Base-by-base conservation (phyloP, 371 early-diverging fungal genomes). In the Zychaea mexicana region DNA sequence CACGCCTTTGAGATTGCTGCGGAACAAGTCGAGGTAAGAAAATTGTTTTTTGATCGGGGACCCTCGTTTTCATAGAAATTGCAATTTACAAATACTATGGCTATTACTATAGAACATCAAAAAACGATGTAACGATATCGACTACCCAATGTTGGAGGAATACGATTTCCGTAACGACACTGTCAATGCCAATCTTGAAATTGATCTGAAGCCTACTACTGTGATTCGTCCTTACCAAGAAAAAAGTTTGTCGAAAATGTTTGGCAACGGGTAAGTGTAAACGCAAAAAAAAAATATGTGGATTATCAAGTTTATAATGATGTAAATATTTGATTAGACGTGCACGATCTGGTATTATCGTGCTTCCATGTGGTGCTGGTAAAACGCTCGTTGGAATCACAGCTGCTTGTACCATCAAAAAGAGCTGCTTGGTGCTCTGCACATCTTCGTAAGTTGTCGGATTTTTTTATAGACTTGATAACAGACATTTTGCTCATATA, bases 321-420 rank as follows among this genome's bases (percentile, higher is more conserved):
- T 42, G 13, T 12, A 17, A 42, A 42, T 42, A 42, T 42, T 7
- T 42, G 7, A 42, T 33, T 69, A 76, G 96, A 4, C 87, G 99
- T 60, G 99, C 99, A 17, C 79, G 99, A 49, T 95, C 96, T 22
- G 99, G 99, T n/a, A 98, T 99, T 68, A 99, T 99, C 74, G 99
- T 99, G 61, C 79, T 99, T 61, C 99, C 99, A 0, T 99, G 99
- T 73, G 99, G 99, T 49, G 97, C 98, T 15, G 99, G 99, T 52
- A 99, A 99, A 78, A 99, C 99, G 2, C 84, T 99, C 38, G 99
- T 99, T 0, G 99, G 99, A 5, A 98, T 99, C 57, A 99, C 99
- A 8, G 99, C 99, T 0, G 96, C 99, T 0, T 98, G 96, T 74
- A 99, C 99, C 0, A 93, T 99, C 69, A 97, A 97, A 76, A 98